Evolutionary conservation across 1,284 basidiomycete species (phyloP), one percentile per base, ranked within the genome.

Genomic region (Tilletia setariae): DNA sequence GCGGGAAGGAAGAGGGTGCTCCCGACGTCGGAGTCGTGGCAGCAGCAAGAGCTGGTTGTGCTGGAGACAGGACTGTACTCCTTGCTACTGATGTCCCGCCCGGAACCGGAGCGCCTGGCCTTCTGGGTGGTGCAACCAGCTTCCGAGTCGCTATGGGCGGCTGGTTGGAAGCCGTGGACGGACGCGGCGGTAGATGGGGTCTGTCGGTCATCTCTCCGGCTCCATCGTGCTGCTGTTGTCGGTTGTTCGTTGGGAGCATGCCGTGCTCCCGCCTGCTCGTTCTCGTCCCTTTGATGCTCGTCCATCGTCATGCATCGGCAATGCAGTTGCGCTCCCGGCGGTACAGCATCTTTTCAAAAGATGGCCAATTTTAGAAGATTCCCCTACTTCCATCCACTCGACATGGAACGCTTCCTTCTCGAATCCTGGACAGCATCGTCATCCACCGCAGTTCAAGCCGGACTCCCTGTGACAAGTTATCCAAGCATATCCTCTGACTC

Each of bases 141-240:
- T 49, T 49, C 6, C 46, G 16, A 16, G 46, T 49, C 6, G 46
- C 46, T 3, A 49, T 49, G 19, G 46, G 46, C 21, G 46, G 46
- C 21, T 49, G 16, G 46, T 49, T 49, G 53, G 15, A 15, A 28
- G 21, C 28, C 28, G n/a, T 16, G n/a, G 53, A 59, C 11, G 53
- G 56, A n/a, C 56, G 56, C 9, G 56, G 56, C 19, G 56, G 56
- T 9, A 61, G 56, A 15, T 8, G 28, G 25, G 56, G 56, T 16
- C 46, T 4, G 16, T 23, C 46, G 16, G 7, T 49, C 46, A 19
- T 23, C 46, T n/a, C 46, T 23, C 19, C 16, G 16, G 46, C 16
- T 19, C 16, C 46, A 23, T 49, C 46, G 4, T 49, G 19, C 15
- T 30, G 28, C 21, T 25, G 23, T 53, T 53, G 23, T 53, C 21